These are phyloP conservation scores for Nothophaeocryptopus gaeumannii DNA, from an alignment of 2,329 filamentous ascomycete genomes.

Conservation along the genomic window DNA sequence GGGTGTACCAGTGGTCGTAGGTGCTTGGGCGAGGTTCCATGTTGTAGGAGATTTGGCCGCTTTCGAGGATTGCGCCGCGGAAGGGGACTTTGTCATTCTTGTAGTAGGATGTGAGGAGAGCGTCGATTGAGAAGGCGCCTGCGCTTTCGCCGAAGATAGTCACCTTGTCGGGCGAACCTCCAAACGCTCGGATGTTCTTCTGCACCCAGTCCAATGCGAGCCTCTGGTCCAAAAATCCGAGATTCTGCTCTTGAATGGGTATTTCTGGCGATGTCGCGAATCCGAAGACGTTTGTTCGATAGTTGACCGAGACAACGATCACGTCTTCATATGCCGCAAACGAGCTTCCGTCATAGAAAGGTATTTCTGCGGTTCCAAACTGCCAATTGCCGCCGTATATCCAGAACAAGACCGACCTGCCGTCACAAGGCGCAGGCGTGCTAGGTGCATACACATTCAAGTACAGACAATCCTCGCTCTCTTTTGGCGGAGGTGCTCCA, in stretches of 20 bases:
- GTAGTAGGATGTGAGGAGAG: conserved; percentile 32
- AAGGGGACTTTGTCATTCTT: conserved; percentile 31
- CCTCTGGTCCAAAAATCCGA: conserved; percentile 40
- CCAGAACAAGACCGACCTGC: conserved; percentile 36
- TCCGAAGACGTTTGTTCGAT: conserved; percentile 40
- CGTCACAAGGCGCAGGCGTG: conserved; percentile 27
- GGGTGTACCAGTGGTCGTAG: conserved; percentile 26
- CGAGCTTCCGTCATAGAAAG: conserved; percentile 33
- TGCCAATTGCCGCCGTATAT: conserved; percentile 35
- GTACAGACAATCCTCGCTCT: conserved; percentile 38
- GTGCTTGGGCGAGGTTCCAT: conserved; percentile 15
- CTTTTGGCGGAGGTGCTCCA: conserved; percentile 21
- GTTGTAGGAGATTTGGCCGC: conserved; percentile 32
- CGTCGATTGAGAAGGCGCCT: conserved; percentile 34
- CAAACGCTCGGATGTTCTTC: conserved; percentile 37
- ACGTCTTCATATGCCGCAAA: conserved; percentile 37
- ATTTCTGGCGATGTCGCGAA: conserved; percentile 40
- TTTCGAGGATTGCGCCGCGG: conserved; percentile 35
- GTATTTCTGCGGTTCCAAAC: conserved; percentile 32
- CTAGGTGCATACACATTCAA: conserved; percentile 36
- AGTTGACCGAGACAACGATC: conserved; percentile 36
- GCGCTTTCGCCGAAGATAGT: conserved; percentile 38
- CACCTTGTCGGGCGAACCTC: conserved; percentile 38
- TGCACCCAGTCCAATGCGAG: conserved; percentile 39
- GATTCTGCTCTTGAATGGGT: conserved; percentile 33